A percentile compares a stretch with the other conserved stretches of the same genome.
phyloP scores from a whole-genome alignment of 768 basidiomycete species.

The Bullera alba region DNA sequence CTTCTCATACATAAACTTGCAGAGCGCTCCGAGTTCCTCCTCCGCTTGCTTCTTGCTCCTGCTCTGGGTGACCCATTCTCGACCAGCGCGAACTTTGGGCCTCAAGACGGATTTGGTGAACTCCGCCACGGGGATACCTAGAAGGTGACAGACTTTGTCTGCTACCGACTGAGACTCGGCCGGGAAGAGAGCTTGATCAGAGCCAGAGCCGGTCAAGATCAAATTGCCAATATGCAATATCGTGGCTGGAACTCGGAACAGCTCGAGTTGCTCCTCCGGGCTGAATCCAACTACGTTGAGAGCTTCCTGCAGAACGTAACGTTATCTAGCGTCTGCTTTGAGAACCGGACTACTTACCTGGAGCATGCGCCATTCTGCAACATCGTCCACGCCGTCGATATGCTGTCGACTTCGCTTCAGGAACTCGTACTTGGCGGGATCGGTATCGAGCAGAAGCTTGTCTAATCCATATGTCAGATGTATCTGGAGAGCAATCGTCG shows the following conservation, averaged over 20 bases:
- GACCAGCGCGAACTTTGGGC: slow-evolving; percentile 83
- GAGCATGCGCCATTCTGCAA: slow-evolving; percentile 74
- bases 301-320: slow-evolving; percentile 54
- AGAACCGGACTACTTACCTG: slow-evolving; percentile 52
- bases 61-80: slow-evolving; percentile 94
- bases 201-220: slow-evolving; percentile 64
- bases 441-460: slow-evolving; percentile 64
- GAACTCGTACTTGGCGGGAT: slow-evolving; percentile 77
- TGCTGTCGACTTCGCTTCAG: slow-evolving; percentile 80
- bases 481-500: slow-evolving; percentile 6
- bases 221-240: slow-evolving; percentile 96
- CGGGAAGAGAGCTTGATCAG: slow-evolving; percentile 62
- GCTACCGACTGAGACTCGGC: slow-evolving; percentile 53
- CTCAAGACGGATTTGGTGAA: slow-evolving; percentile 82
- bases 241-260: slow-evolving; percentile 89
- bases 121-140: slow-evolving; percentile 78
- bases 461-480: slow-evolving; percentile 49
- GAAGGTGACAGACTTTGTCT: slow-evolving; percentile 69
- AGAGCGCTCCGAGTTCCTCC: slow-evolving; percentile 82
- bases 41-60: slow-evolving; percentile 83
- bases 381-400: slow-evolving; percentile 92
- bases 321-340: background rate
- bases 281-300: slow-evolving; percentile 86
- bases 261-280: slow-evolving; percentile 71
- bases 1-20: slow-evolving; percentile 96